Percentiles rank a stretch among this genome's conserved stretches.
phyloP scores from a whole-genome alignment of 148 eudicot genomes.

The Arbutus unedo region DNA sequence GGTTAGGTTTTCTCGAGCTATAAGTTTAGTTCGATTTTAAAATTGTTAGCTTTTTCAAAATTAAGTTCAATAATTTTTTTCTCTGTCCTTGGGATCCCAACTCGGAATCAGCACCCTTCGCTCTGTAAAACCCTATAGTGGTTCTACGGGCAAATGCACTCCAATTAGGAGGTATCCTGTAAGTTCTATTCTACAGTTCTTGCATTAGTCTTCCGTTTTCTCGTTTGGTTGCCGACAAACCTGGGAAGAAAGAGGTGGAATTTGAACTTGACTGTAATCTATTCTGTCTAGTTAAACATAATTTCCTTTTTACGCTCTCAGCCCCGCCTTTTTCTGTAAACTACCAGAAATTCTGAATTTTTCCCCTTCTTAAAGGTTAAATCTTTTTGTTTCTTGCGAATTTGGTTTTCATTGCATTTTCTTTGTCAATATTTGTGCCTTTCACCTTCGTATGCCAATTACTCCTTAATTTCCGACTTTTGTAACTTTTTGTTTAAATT shows the following conservation, averaged over 20 bases:
- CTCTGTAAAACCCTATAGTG: conserved; percentile 5
- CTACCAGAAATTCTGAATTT: neutral
- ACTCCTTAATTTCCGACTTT: neutral
- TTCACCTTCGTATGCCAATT: neutral
- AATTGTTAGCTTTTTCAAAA: no score
- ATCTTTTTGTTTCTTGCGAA: neutral
- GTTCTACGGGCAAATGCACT: neutral
- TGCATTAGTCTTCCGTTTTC: neutral
- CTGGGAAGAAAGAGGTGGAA: neutral
- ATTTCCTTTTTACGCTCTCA: neutral
- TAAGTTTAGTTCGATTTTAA: no score
- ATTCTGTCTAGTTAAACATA: neutral
- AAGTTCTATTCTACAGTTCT: neutral
- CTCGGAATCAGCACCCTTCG: conserved; percentile 10
- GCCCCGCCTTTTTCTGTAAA: neutral
- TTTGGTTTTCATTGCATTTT: neutral
- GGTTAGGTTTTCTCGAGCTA: no score
- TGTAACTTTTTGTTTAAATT: neutral
- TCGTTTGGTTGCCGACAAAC: neutral
- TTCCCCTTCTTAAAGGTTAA: neutral
- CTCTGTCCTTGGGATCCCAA: conserved; percentile 38
- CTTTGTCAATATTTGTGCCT: no score
- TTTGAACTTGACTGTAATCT: neutral
- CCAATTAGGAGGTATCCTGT: neutral
- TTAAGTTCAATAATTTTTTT: neutral